Base-by-base conservation (phyloP, 2,329 filamentous ascomycete species). In the Bimuria novae-zelandiae region DNA sequence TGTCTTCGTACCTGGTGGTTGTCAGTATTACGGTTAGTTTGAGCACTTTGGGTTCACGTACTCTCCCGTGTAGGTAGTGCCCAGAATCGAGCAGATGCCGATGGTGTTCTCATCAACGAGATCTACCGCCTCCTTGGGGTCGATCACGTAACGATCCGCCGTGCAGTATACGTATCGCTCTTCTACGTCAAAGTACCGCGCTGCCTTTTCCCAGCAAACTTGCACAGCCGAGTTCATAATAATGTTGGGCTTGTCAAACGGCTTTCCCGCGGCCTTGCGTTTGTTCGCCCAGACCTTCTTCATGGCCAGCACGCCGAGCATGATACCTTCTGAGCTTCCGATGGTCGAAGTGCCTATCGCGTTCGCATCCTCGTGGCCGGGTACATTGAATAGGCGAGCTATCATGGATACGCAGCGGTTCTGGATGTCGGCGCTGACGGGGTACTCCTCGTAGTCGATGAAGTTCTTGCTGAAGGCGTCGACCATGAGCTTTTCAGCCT, bases 211-310 rank as follows among this genome's bases (percentile, higher is more conserved):
- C 92, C 92, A 97, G 81, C 92, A 96, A 35, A 97, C 93, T 77
- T 97, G 93, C 2, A 97, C 93, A 27, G 93, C 92, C 22, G 90
- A 91, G 65, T 90, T 94, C 93, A 97, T 97, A 80, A 97, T 79
- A 56, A 97, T 88, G 77, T 97, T 97, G 50, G 93, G 93, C 39
- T 83, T 83, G 57, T 92, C 89, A 55, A 75, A 84, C 49, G 91
- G 84, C 79, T 95, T 94, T 56, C 92, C 92, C 64, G 85, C 89
- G 4, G 89, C 91, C 72, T 88, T 84, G 64, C 91, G 87, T 77
- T 87, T 87, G 75, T 94, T 92, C 79, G 90, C 87, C 93, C 93
- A 97, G 67, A 88, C 85, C 79, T 88, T 91, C 84, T 97, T 97
- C 92, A 97, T 96, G 64, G 92, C 92, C 30, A 97, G 79, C 6